Evolutionary conservation across 1,284 basidiomycete species (phyloP).

Genomic region (Microbotryum lychnidis-dioicae): DNA sequence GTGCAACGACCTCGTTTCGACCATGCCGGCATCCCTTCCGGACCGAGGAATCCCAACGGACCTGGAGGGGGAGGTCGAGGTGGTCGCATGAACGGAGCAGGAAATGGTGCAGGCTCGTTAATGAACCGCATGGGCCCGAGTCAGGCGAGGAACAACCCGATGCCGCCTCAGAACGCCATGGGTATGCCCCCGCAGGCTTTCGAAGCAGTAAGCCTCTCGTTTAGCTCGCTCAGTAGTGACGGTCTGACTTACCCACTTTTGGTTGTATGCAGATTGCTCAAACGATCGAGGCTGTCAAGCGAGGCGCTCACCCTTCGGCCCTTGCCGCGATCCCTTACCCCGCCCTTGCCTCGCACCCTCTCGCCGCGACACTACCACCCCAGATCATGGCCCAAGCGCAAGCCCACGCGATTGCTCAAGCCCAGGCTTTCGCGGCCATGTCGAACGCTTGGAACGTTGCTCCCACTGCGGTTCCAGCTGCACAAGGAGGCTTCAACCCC

Average conservation of each 20-base stretch:
- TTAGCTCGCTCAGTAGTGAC: too few relatives aligned
- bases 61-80: neutral
- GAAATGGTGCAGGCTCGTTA: conserved; percentile 16
- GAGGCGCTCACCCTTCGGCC: conserved; percentile 25
- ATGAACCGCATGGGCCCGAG: conserved; percentile 30
- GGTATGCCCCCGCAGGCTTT: conserved; percentile 26
- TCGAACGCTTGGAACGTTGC: conserved; percentile 24
- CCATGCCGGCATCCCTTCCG: conserved; percentile 1
- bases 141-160: conserved; percentile 14
- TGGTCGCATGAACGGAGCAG: neutral
- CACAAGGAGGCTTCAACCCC: conserved; percentile 14
- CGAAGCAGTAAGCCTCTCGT: conserved; percentile 14
- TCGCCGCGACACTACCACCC: conserved; percentile 16
- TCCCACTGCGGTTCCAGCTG: neutral
- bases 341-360: conserved; percentile 23
- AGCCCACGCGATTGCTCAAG: conserved; percentile 27
- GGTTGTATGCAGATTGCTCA: conserved; percentile 17
- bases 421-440: conserved; percentile 29
- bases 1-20: conserved; percentile 16
- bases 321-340: conserved; percentile 24
- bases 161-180: conserved; percentile 12
- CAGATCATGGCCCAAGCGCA: conserved; percentile 26
- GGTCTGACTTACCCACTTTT: too few relatives aligned
- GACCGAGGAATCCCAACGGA: conserved; percentile 4
- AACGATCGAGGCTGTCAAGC: conserved; percentile 23